Evolutionary conservation across 768 basidiomycete species (phyloP).

Genomic region (Tricholoma hemisulphureum): DNA sequence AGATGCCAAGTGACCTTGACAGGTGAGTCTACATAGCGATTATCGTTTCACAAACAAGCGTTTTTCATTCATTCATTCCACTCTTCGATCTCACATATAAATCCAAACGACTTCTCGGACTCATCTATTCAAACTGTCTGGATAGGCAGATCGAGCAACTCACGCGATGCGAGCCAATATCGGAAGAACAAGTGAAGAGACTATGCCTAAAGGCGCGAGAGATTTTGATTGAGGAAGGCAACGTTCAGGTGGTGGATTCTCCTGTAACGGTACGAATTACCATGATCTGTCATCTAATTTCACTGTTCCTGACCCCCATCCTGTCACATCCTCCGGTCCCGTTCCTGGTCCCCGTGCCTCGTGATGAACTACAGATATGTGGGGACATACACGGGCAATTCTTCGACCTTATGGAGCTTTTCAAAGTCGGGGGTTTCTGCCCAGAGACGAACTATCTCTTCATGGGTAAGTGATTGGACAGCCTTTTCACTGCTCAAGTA

Average conservation of each 20-base stretch:
- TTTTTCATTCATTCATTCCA: too few species aligned
- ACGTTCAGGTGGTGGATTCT: conserved; percentile 89
- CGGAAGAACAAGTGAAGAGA: conserved; percentile 93
- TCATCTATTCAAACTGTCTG: conserved; percentile 2
- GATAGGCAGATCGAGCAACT: conserved; percentile 92
- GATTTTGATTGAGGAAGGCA: conserved; percentile 96
- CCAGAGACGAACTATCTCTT: conserved; percentile 95
- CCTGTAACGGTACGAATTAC: conserved; percentile 81
- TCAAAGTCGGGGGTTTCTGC: conserved; percentile 89
- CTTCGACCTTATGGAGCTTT: conserved; percentile 94
- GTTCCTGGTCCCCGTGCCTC: conserved; percentile 1
- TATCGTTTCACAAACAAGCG: too few species aligned
- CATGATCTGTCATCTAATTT: conserved; percentile 12
- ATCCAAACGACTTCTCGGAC: neutral
- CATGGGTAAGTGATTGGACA: conserved; percentile 66
- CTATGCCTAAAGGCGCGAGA: conserved; percentile 95
- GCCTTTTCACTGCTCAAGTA: neutral
- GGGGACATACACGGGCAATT: conserved; percentile 99
- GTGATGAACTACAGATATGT: conserved; percentile 57
- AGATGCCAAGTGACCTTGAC: conserved; percentile 26
- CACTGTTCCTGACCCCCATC: conserved; percentile 6
- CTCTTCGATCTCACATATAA: neutral
- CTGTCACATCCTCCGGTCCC: conserved; percentile 13
- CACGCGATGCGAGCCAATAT: conserved; percentile 89
- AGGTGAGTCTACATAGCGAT: conserved; percentile 13